Conservation (phyloP, 148 eudicot species). For the Chenopodium suecicum region DNA sequence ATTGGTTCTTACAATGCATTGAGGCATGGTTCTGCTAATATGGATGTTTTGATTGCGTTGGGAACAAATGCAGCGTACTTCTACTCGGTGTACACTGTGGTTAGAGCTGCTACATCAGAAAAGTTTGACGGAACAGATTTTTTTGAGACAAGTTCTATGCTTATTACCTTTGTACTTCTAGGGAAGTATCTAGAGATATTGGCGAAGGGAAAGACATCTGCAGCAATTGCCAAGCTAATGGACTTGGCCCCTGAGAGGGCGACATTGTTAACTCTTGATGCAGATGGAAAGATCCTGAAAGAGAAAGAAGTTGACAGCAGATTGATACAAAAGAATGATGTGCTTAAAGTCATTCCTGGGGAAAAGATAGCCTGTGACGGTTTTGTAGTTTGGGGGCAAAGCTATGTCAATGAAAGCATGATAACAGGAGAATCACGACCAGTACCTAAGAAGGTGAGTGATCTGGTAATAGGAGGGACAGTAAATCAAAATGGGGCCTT, state of each 20-base stretch:
- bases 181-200: slow-evolving; percentile 91
- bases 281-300: slow-evolving; percentile 53
- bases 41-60: slow-evolving; percentile 94
- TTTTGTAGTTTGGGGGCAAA: slow-evolving; percentile 81
- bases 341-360: slow-evolving; percentile 85
- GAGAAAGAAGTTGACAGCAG: slow-evolving; percentile 89
- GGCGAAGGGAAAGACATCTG: slow-evolving; percentile 95
- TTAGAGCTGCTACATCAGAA: slow-evolving; percentile 77
- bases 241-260: slow-evolving; percentile 89
- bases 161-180: slow-evolving; percentile 83
- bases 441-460: slow-evolving; percentile 75
- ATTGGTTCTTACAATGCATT: slow-evolving; percentile 83
- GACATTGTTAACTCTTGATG: slow-evolving; percentile 52
- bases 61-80: slow-evolving; percentile 98
- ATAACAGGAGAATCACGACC: slow-evolving; percentile 93
- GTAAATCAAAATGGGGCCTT: slow-evolving; percentile 85
- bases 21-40: slow-evolving; percentile 84
- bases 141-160: slow-evolving; percentile 96
- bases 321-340: slow-evolving; percentile 79
- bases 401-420: slow-evolving; percentile 95
- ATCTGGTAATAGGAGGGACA: slow-evolving; percentile 90
- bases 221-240: slow-evolving; percentile 95
- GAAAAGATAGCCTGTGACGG: slow-evolving; percentile 93
- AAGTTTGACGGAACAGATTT: slow-evolving; percentile 72
- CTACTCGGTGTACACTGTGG: slow-evolving; percentile 74